Evolutionary conservation across 192 early-diverging fungal species (phyloP).

Genomic region (Tieghemiomyces parasiticus): DNA sequence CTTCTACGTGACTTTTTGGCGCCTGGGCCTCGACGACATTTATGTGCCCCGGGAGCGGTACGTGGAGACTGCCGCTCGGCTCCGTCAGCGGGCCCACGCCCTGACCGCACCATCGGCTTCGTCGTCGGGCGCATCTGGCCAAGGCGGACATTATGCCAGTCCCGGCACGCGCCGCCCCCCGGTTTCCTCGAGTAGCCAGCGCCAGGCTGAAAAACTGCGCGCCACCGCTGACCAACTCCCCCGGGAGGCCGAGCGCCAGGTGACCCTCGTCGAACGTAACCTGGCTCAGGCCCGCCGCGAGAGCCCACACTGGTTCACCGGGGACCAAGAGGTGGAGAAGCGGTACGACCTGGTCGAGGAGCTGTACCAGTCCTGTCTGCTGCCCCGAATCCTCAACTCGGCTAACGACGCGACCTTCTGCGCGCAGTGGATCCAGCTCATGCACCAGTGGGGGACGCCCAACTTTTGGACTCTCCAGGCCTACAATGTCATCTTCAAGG

Average conservation of each 20-base stretch:
- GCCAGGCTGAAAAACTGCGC: slow-evolving; percentile 11
- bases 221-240: slow-evolving; percentile 13
- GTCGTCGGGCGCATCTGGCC: too few relatives aligned
- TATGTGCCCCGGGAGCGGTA: slow-evolving; percentile 46
- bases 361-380: slow-evolving; percentile 56
- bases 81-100: slow-evolving; percentile 11
- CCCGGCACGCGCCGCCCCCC: too few relatives aligned
- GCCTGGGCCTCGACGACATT: slow-evolving; percentile 59
- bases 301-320: slow-evolving; percentile 30
- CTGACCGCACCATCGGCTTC: not conserved
- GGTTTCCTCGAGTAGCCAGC: not conserved
- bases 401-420: slow-evolving; percentile 56
- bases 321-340: slow-evolving; percentile 17
- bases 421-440: slow-evolving; percentile 50
- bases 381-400: slow-evolving; percentile 48
- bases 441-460: slow-evolving; percentile 51
- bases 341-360: slow-evolving; percentile 24
- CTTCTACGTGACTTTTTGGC: slow-evolving; percentile 74
- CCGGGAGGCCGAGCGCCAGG: slow-evolving; percentile 24
- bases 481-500: slow-evolving; percentile 43
- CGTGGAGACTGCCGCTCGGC: slow-evolving; percentile 22
- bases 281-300: slow-evolving; percentile 23
- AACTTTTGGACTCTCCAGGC: slow-evolving; percentile 57
- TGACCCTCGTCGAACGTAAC: slow-evolving; percentile 15
- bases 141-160: too few relatives aligned